A percentile compares a stretch with the other conserved stretches of the same genome.
phyloP scores from a whole-genome alignment of 2,329 filamentous ascomycete species.

The Fusarium sacchari region DNA sequence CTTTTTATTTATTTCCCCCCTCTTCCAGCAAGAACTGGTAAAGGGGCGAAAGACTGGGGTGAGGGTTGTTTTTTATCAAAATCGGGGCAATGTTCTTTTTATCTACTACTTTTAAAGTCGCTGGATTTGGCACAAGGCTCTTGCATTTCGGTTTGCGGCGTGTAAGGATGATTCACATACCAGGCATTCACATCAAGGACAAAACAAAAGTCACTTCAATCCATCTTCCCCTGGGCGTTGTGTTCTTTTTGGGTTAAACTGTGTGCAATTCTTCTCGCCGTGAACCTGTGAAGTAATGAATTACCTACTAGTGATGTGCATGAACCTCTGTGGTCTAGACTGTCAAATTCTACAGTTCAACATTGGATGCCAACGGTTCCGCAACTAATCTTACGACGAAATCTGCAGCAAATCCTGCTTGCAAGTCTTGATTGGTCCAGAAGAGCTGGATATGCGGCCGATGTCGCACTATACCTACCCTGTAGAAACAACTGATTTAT shows the following conservation, averaged over 20 bases:
- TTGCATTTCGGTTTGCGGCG: constrained; percentile 64
- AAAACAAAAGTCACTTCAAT: constrained; percentile 51
- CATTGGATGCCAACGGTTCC: too few relatives aligned
- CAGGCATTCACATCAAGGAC: constrained; percentile 61
- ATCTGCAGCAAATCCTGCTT: background rate
- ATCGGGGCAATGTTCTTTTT: constrained; percentile 39
- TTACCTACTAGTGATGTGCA: background rate
- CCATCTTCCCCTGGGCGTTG: constrained; percentile 22
- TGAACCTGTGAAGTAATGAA: background rate
- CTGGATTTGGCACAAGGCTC: constrained; percentile 57
- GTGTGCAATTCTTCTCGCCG: constrained; percentile 20
- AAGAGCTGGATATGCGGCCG: too few relatives aligned
- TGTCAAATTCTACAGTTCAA: background rate
- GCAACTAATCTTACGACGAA: too few relatives aligned
- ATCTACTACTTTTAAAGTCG: constrained; percentile 46
- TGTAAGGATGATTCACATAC: constrained; percentile 62
- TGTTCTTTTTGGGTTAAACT: constrained; percentile 12
- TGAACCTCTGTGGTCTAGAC: background rate
- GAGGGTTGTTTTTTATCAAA: constrained; percentile 15
- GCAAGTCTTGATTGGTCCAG: background rate
- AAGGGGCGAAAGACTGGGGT: constrained; percentile 7
- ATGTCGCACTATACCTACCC: background rate
- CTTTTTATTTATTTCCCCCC: constrained; percentile 11
- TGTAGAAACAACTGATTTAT: background rate
- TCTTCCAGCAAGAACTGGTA: constrained; percentile 4